Conservation (phyloP, 2,329 filamentous ascomycete genomes). For the Incumbomyces delicatus region DNA sequence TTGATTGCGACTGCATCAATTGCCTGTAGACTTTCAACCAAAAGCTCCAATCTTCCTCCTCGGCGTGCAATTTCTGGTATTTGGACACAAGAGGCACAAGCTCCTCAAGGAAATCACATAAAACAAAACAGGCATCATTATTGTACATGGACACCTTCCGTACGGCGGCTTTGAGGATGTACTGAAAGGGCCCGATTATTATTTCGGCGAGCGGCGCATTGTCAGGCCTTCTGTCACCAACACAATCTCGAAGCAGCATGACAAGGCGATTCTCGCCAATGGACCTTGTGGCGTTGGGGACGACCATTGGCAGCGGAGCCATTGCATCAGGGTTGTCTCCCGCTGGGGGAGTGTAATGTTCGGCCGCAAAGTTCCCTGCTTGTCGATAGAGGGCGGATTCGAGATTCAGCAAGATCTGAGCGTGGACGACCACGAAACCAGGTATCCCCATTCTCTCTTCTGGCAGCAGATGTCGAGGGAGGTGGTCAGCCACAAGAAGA, state of each 20-base stretch:
- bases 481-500: conserved; percentile 64
- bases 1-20: conserved; percentile 76
- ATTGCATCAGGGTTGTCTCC: conserved; percentile 59
- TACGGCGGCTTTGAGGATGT: conserved; percentile 62
- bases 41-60: conserved; percentile 60
- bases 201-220: conserved; percentile 51
- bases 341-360: conserved; percentile 42
- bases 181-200: conserved; percentile 67
- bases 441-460: conserved; percentile 58
- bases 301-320: conserved; percentile 52
- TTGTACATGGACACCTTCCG: conserved; percentile 70
- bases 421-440: conserved; percentile 69
- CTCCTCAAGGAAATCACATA: conserved; percentile 89
- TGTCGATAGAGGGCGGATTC: conserved; percentile 69
- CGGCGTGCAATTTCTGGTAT: conserved; percentile 43
- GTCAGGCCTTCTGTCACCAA: conserved; percentile 52
- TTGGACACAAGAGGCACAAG: conserved; percentile 57
- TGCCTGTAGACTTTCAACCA: conserved; percentile 72
- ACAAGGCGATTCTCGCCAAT: conserved; percentile 87
- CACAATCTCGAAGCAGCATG: conserved; percentile 69
- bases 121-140: conserved; percentile 71
- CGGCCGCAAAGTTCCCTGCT: conserved; percentile 36
- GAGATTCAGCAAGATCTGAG: conserved; percentile 67
- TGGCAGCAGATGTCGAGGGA: conserved; percentile 46
- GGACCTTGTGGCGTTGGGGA: conserved; percentile 61